These are phyloP conservation scores for Xylaria sp. DNA, from an alignment of 2,329 filamentous ascomycete species.

Conservation along the genomic window DNA sequence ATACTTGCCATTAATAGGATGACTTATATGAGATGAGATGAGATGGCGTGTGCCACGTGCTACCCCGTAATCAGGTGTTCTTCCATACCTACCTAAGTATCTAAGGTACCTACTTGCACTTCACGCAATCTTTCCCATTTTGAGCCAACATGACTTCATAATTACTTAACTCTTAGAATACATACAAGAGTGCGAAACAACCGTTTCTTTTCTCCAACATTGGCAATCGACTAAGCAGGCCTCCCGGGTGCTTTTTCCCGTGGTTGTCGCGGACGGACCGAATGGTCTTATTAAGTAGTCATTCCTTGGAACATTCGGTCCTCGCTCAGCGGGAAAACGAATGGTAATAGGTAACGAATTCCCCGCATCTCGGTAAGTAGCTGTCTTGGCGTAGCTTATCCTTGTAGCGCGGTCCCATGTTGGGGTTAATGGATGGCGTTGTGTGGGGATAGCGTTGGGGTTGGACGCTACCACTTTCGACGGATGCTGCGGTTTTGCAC, in stretches of 20 bases:
- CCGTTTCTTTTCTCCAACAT: not conserved
- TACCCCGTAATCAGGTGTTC: too few relatives aligned
- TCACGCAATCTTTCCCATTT: not conserved
- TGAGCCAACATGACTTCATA: constrained; percentile 5
- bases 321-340: constrained; percentile 25
- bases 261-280: constrained; percentile 22
- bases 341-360: constrained; percentile 11
- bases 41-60: too few relatives aligned
- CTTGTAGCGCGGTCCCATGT: not conserved
- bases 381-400: constrained; percentile 13
- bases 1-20: too few relatives aligned
- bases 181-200: not conserved
- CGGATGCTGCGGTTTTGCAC: too few relatives aligned
- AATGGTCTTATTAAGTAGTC: constrained; percentile 16
- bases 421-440: constrained; percentile 16
- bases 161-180: not conserved
- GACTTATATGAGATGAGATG: too few relatives aligned
- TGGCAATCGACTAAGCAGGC: not conserved
- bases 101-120: too few relatives aligned
- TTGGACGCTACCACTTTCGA: not conserved
- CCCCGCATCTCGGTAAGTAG: constrained; percentile 33
- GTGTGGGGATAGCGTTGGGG: constrained; percentile 20
- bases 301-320: not conserved
- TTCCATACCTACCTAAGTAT: too few relatives aligned
- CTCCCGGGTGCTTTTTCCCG: not conserved